Base-by-base conservation (phyloP, 169 alveolate genomes). In the Plasmodium ovale region DNA sequence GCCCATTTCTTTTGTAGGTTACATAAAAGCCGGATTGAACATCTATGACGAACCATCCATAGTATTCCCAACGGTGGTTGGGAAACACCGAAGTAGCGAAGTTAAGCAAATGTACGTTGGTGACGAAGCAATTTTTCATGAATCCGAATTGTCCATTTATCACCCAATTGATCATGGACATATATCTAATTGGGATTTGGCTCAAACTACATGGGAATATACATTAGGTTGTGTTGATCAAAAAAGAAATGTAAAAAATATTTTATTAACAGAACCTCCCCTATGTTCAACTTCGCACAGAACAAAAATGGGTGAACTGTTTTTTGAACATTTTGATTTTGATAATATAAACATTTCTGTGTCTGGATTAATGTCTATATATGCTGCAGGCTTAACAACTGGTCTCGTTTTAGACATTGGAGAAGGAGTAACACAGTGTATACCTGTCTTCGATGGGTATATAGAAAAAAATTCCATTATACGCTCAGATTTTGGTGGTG, bases 361-460 rank as follows among this genome's bases (percentile, higher is more conserved):
- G 39, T 87, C 97, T n/a, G 96, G 97, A 3, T 73, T 96, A 25
- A 91, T 96, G 90, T 93, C 97, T 23, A 89, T 96, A 82, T 96
- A 96, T 92, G 96, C 97, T 39, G 89, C 95, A 9, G 98, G 98
- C 25, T 93, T 94, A 88, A 94, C 94, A 23, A 93, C 98, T 33
- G 98, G 98, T 44, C 90, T 94, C 47, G 96, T 95, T 29, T 92
- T 95, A 31, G 98, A 96, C 47, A 93, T 94, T 58, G 98, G 98
- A 12, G 97, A 95, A 70, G 97, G 97, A 10, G 95, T 96, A 25
- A 92, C 96, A 12, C 97, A 96, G 73, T 94, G 93, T 33, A 94
- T 96, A n/a, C 98, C 98, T 4, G 95, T 95, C 25, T 94, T 94
- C 72, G 98, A 96, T 85, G 98, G 98, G 6, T 95, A 95, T 74